A percentile compares a stretch with the other conserved stretches of the same genome.
Evolutionary conservation across 1,139 yeast species (phyloP).

Genomic region (Geotrichum citri-aurantii): DNA sequence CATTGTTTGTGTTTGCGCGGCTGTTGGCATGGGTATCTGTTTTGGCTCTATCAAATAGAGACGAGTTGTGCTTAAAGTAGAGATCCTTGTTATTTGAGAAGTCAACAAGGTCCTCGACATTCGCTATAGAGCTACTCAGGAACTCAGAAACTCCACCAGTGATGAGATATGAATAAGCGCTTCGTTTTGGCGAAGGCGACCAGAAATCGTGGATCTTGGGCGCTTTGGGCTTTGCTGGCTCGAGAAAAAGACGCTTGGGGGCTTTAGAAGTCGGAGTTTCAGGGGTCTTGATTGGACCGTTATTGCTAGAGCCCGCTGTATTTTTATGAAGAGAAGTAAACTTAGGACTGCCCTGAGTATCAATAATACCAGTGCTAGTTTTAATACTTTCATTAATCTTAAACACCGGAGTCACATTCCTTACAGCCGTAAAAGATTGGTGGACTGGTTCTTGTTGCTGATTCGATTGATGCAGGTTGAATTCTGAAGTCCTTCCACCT

Average conservation of each 20-base stretch:
- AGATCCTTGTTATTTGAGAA: conserved; percentile 3
- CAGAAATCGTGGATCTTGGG: conserved; percentile 8
- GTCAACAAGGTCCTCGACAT: conserved; percentile 10
- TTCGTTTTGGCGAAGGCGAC: conserved; percentile 14
- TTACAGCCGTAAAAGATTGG: background rate
- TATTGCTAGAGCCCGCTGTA: background rate
- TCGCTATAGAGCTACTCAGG: conserved; percentile 7
- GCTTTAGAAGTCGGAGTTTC: background rate
- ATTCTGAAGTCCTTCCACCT: background rate
- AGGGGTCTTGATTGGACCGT: background rate
- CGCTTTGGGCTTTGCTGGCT: background rate
- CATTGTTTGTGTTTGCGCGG: background rate
- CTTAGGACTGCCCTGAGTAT: background rate
- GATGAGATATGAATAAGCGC: conserved; percentile 4
- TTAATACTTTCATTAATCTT: background rate
- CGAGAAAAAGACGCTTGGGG: background rate
- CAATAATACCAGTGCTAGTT: background rate
- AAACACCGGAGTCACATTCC: background rate
- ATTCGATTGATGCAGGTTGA: background rate
- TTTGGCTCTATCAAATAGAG: background rate
- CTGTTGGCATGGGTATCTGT: background rate
- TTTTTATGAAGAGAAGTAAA: background rate
- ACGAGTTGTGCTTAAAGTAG: conserved; percentile 1
- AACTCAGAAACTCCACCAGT: conserved; percentile 12
- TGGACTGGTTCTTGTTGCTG: background rate